These are phyloP conservation scores for Camellia sinensis DNA, from an alignment of 148 eudicot genomes.

Conservation along the genomic window DNA sequence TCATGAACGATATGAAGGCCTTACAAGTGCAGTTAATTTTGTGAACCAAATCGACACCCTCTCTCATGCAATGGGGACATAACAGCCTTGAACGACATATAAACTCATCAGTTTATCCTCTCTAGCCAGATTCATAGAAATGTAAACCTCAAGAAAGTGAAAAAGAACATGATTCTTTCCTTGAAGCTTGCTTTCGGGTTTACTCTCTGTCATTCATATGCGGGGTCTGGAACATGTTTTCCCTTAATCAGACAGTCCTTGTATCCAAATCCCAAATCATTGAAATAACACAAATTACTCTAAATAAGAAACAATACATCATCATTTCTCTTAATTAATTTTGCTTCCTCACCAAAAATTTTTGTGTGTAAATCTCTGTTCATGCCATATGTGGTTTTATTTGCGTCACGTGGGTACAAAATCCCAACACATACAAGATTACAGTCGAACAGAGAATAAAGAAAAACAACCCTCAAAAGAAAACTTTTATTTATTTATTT, in stretches of 20 bases:
- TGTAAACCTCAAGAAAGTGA: not conserved
- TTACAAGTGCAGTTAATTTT: not conserved
- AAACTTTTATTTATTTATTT: not conserved
- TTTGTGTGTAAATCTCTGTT: not conserved
- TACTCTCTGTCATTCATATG: not conserved
- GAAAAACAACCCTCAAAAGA: constrained; percentile 10
- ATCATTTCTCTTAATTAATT: not conserved
- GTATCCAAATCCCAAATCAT: not conserved
- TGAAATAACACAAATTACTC: not conserved
- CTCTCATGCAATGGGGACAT: not conserved
- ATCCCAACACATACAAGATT: not conserved
- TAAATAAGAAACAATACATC: not conserved
- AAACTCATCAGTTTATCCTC: not conserved
- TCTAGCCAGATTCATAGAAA: not conserved
- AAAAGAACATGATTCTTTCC: not conserved
- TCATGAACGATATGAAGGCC: not conserved
- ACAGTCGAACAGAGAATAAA: constrained; percentile 7
- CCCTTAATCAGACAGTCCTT: not conserved
- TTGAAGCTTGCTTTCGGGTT: not conserved
- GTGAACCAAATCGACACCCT: not conserved
- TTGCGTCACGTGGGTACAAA: not conserved
- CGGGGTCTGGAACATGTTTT: not conserved
- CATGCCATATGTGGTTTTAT: not conserved
- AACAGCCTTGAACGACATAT: not conserved
- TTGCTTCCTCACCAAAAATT: not conserved